These are phyloP conservation scores for Dendryphion nanum DNA, from an alignment of 2,329 filamentous ascomycete species.

Conservation along the genomic window DNA sequence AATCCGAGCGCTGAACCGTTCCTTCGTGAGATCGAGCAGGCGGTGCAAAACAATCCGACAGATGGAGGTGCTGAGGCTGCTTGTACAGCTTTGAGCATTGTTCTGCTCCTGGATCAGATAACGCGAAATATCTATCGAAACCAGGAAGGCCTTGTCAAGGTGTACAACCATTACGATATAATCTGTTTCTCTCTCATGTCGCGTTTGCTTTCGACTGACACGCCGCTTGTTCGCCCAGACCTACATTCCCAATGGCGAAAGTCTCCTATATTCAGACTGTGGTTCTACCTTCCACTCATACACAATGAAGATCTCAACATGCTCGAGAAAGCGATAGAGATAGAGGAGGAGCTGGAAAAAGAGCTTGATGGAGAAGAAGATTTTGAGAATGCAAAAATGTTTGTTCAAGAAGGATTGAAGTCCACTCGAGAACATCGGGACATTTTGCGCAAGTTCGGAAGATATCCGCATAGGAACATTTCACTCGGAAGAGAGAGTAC, in stretches of 20 bases:
- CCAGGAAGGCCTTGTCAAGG: constrained; percentile 39
- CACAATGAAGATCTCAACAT: constrained; percentile 54
- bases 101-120: constrained; percentile 63
- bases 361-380: constrained; percentile 32
- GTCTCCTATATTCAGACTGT: constrained; percentile 46
- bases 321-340: constrained; percentile 43
- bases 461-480: constrained; percentile 60
- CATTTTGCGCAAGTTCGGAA: constrained; percentile 55
- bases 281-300: constrained; percentile 61
- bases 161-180: constrained; percentile 58
- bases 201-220: constrained; percentile 30
- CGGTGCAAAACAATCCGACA: constrained; percentile 12
- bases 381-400: constrained; percentile 27
- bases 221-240: constrained; percentile 23
- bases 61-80: constrained; percentile 24
- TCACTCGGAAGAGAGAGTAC: constrained; percentile 51
- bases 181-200: constrained; percentile 49
- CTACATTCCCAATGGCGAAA: constrained; percentile 25
- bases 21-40: constrained; percentile 28
- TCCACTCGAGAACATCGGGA: constrained; percentile 50
- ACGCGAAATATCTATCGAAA: constrained; percentile 61
- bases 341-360: constrained; percentile 30
- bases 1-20: constrained; percentile 39
- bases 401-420: constrained; percentile 29
- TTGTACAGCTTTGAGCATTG: constrained; percentile 47